phyloP scores from a whole-genome alignment of 352 stramenopile genomes.

The Pythium oligandrum region DNA sequence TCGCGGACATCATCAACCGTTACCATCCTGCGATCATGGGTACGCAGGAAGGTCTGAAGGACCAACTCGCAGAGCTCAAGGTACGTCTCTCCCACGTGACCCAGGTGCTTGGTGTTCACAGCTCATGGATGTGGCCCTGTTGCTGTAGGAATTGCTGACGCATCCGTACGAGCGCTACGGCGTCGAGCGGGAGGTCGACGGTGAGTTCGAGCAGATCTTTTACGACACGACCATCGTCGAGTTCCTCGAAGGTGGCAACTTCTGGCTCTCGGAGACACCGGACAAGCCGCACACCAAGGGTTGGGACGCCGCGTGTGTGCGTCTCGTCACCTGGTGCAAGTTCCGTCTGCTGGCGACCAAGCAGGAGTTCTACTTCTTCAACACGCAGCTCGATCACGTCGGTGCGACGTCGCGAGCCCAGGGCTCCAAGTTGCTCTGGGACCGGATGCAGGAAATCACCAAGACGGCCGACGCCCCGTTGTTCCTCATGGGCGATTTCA shows the following conservation, averaged over 20 bases:
- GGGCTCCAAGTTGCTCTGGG: slow-evolving; percentile 54
- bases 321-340: slow-evolving; percentile 68
- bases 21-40: slow-evolving; percentile 71
- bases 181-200: slow-evolving; percentile 61
- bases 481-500: slow-evolving; percentile 83
- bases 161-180: slow-evolving; percentile 72
- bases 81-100: slow-evolving; percentile 12
- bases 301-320: slow-evolving; percentile 65
- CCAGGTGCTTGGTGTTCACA: background rate
- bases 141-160: slow-evolving; percentile 29
- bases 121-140: background rate
- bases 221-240: slow-evolving; percentile 56
- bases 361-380: slow-evolving; percentile 74
- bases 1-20: slow-evolving; percentile 68
- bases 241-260: slow-evolving; percentile 54
- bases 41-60: slow-evolving; percentile 69
- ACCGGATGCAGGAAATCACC: slow-evolving; percentile 56
- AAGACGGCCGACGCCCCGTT: slow-evolving; percentile 39
- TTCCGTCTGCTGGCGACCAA: slow-evolving; percentile 54
- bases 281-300: slow-evolving; percentile 48
- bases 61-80: slow-evolving; percentile 57
- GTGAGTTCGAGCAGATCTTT: slow-evolving; percentile 82
- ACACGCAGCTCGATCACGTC: slow-evolving; percentile 75
- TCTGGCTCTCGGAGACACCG: slow-evolving; percentile 73
- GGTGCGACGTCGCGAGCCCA: slow-evolving; percentile 42